Evolutionary conservation across 306 rosid genomes (phyloP), one percentile per base, ranked within the genome.

Genomic region (Calophaca sinica): DNA sequence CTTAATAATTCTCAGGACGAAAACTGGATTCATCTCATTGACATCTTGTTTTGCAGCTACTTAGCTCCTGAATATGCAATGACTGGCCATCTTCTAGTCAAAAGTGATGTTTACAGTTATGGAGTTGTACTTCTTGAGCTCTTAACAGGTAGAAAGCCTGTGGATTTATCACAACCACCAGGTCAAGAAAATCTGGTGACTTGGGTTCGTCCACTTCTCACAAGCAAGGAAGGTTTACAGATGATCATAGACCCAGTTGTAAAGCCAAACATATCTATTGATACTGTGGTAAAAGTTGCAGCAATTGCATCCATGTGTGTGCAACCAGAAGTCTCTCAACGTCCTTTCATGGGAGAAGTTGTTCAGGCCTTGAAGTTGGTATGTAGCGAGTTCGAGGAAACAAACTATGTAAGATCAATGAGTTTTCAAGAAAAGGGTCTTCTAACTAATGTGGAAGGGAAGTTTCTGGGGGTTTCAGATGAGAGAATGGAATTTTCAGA

Each of bases 321-420:
- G 69, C 99, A 94, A 71, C 98, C 98, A 0, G 99, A 94, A 84
- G 98, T 90, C 26, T 83, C 93, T 48, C 98, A 92, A 63, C 90
- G 98, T 6, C 98, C 98, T 20, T 94, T 90, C 90, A 94, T 94
- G 99, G 96, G 99, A 1, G 99, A 94, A 86, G 99, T 94, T 55
- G 93, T 94, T 79, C 99, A 94, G 83, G 98, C 98, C 58, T 81
- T 92, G 78, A 90, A 94, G 88, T 93, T 94, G 10, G 99, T 94
- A 38, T 90, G 99, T 82, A 88, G 76, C 33, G 99, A 94, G 82
- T 86, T 87, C 68, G 92, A 83, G 3, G 96, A 88, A 77, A 63
- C 86, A 54, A 81, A 78, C 20, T 85, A 80, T 20, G n/a, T 74
- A 44, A 86, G 77, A 79, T 81, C 89, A 78, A 79, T 59, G 11